Evolutionary conservation across 108 stramenopile species (phyloP), one percentile per base, ranked within the genome.

Genomic region (Nitzschia sp.): DNA sequence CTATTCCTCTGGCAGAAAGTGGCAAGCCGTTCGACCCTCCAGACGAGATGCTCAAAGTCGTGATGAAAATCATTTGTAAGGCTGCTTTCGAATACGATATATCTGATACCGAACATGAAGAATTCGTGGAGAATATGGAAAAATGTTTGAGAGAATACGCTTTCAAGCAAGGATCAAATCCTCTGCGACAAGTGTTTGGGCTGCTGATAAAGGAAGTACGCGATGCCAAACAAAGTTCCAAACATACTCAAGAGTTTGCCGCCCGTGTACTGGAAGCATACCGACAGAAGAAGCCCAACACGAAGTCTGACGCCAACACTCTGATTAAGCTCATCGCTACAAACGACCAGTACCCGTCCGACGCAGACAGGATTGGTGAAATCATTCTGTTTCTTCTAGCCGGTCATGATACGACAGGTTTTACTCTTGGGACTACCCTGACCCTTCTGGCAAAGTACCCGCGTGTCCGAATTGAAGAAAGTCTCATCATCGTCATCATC

Each of bases 71-170:
- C 11, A 66, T 79, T 16, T 79, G 73, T 46, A 61, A 79, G 27
- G 52, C 74, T 6, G 78, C 69, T 2, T 79, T 79, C 30, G 57
- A 73, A 32, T 75, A 79, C 44, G 55, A 70, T 25, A 48, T 68
- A 6, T 48, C 78, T 0, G 50, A 71, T 16, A 22, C 63, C 29
- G 78, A 79, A 44, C 53, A 62, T 25, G 22, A 9, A 16, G 9
- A 44, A 0, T 79, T 71, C 54, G 35, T 67, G 15, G 15, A 45
- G 17, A 63, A 69, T 30, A 9, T 50, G 28, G 72, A 73, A 30
- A 19, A 45, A 13, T 57, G 48, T 16, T 25, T 69, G 0, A 61
- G 30, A 22, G 77, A 78, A 25, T n/a, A n/a, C n/a, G 73, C 57
- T 33, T 52, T 69, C 2, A 55, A 45, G 15, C 61, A 44, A n/a